Base-by-base conservation (phyloP, 805 yeast genomes). In the Sungouiella blattae region DNA sequence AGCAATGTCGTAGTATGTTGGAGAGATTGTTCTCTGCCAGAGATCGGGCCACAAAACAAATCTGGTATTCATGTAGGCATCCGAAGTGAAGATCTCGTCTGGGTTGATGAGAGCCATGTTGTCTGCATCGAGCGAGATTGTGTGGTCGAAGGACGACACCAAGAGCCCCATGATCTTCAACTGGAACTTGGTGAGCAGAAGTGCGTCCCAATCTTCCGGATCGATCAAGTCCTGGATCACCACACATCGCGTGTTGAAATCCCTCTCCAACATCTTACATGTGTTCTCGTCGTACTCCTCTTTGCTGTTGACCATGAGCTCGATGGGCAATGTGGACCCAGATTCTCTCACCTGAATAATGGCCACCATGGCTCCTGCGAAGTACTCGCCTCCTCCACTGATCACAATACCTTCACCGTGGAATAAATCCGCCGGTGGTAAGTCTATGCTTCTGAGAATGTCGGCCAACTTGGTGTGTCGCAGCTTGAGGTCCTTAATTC, bases 21-120 rank as follows among this genome's bases (percentile, higher is more conserved):
- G 64, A 16, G 65, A 58, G 2, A 57, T 53, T 8, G 56, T 50
- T 42, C 57, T 56, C 22, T 56, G 62, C 64, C 64, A 60, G 24
- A 53, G 39, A 37, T 62, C 64, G 1, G 68, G 69, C 67, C 67
- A 64, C 28, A 64, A 35, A 11, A 64, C 34, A 43, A 57, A 60
- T 17, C 53, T 52, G 1, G 58, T 47, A 11, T 50, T 31, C 17
- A 52, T 31, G 37, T 46, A 63, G 6, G 58, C 53, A 22, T 52
- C 53, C 11, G 53, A 28, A 22, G 46, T 35, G 8, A 64, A 32
- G 13, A 62, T 42, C 3, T 35, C 32, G 35, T 61, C 67, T 2
- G 61, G 53, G 29, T 60, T 59, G 23, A 48, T 50, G 22, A 62
- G 43, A 1, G 67, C 58, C 43, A 61, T 47, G 36, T 54, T 60